A percentile compares a stretch with the other conserved stretches of the same genome.
Evolutionary conservation across 306 rosid genomes (phyloP).

Genomic region (Begonia loranthoides): DNA sequence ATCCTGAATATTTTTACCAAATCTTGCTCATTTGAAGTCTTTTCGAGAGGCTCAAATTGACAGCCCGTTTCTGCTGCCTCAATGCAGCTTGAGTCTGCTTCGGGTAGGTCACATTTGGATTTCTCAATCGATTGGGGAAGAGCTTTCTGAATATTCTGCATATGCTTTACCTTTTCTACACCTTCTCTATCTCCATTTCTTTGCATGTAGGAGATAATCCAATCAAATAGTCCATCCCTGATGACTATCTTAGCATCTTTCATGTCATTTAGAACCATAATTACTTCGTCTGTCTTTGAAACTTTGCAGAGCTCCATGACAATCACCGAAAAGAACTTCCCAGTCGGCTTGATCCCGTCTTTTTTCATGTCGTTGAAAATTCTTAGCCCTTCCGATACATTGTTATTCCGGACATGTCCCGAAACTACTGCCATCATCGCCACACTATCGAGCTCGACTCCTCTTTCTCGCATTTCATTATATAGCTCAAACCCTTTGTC

Average conservation of each 20-base stretch:
- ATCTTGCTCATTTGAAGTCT: slow-evolving; percentile 34
- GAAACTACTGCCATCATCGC: slow-evolving; percentile 74
- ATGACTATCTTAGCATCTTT: slow-evolving; percentile 32
- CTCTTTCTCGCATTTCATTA: slow-evolving; percentile 61
- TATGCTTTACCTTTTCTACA: slow-evolving; percentile 45
- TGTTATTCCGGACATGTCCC: slow-evolving; percentile 50
- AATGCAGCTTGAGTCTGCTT: background rate
- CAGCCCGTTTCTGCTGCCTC: slow-evolving; percentile 8
- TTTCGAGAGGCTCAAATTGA: slow-evolving; percentile 16
- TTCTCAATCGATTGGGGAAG: slow-evolving; percentile 17
- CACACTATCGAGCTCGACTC: slow-evolving; percentile 47
- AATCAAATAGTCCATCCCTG: slow-evolving; percentile 31
- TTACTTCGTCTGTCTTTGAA: slow-evolving; percentile 55
- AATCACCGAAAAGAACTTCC: slow-evolving; percentile 52
- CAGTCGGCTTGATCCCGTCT: slow-evolving; percentile 43
- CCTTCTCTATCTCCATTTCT: slow-evolving; percentile 33
- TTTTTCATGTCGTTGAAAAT: slow-evolving; percentile 43
- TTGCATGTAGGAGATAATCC: slow-evolving; percentile 41
- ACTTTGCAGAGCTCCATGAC: slow-evolving; percentile 70
- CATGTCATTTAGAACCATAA: slow-evolving; percentile 58
- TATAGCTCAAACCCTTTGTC: slow-evolving; percentile 55
- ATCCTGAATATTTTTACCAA: slow-evolving; percentile 31
- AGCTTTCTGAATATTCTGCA: slow-evolving; percentile 27
- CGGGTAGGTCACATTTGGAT: slow-evolving; percentile 9
- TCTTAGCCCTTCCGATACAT: slow-evolving; percentile 52